Percentiles rank a stretch among this genome's conserved stretches.
Evolutionary conservation across 2,329 filamentous ascomycete species (phyloP).

Genomic region (Phoma sp.): DNA sequence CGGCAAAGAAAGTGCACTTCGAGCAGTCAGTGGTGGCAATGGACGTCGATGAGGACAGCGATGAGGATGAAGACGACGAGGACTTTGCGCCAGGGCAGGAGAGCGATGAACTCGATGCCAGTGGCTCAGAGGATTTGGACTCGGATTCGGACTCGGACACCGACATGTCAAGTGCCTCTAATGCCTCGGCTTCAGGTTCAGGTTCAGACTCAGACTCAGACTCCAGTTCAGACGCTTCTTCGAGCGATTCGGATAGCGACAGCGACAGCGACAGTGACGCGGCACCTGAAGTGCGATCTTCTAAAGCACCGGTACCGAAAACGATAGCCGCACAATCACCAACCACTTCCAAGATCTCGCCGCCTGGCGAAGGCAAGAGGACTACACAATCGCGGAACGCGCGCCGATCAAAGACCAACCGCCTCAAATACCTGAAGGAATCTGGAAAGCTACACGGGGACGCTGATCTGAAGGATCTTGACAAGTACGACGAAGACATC

Average conservation of each 20-base stretch:
- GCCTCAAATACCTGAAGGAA: constrained; percentile 60
- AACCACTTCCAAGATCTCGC: constrained; percentile 17
- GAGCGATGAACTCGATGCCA: constrained; percentile 17
- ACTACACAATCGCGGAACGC: constrained; percentile 63
- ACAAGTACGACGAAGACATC: constrained; percentile 53
- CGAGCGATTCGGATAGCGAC: constrained; percentile 41
- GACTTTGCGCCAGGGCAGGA: constrained; percentile 37
- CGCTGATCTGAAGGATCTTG: constrained; percentile 60
- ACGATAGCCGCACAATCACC: neutral
- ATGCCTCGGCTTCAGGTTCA: constrained; percentile 21
- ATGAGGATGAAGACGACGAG: constrained; percentile 36
- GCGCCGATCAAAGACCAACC: constrained; percentile 58
- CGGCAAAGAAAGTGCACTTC: constrained; percentile 35
- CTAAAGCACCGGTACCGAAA: constrained; percentile 20
- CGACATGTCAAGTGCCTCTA: constrained; percentile 36
- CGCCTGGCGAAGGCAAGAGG: constrained; percentile 58
- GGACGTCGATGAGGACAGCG: constrained; percentile 19
- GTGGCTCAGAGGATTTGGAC: constrained; percentile 20
- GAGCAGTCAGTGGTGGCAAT: constrained; percentile 16
- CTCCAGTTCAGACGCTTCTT: constrained; percentile 35
- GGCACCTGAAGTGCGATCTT: constrained; percentile 33
- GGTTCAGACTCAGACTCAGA: constrained; percentile 26
- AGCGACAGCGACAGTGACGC: constrained; percentile 48
- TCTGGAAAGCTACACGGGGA: constrained; percentile 58
- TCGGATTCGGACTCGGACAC: constrained; percentile 24